These are phyloP conservation scores for Mycena amicta DNA, from an alignment of 768 basidiomycete species.

Conservation along the genomic window DNA sequence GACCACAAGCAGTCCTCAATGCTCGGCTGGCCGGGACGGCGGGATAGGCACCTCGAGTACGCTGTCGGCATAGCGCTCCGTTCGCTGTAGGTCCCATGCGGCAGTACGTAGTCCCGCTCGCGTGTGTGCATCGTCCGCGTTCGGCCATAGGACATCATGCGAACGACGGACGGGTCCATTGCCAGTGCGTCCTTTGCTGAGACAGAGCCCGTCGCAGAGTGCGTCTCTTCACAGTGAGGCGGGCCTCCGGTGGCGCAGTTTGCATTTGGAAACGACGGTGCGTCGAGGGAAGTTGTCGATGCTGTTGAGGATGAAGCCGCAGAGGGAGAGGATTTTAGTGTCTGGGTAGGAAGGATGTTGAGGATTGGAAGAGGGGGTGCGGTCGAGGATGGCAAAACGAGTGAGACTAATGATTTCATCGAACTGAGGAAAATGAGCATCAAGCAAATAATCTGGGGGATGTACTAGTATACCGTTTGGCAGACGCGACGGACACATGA, in stretches of 20 bases:
- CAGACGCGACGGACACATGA: constrained; percentile 34
- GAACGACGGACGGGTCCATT: constrained; percentile 21
- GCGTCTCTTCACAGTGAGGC: constrained; percentile 33
- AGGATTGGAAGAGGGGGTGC: constrained; percentile 22
- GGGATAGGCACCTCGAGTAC: constrained; percentile 30
- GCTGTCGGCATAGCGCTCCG: constrained; percentile 24
- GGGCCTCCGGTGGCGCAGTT: constrained; percentile 21
- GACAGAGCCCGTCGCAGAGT: constrained; percentile 28
- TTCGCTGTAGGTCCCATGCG: constrained; percentile 27
- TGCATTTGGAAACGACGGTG: constrained; percentile 25
- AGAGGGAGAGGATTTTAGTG: constrained; percentile 30
- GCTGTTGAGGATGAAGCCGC: constrained; percentile 32
- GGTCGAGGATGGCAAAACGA: constrained; percentile 28
- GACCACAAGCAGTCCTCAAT: constrained; percentile 32
- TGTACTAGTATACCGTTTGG: constrained; percentile 29
- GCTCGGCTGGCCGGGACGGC: constrained; percentile 13
- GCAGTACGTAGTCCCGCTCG: constrained; percentile 26
- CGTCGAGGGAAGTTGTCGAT: constrained; percentile 28
- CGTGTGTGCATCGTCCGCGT: constrained; percentile 30
- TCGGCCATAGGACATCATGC: constrained; percentile 27
- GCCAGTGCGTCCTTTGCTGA: constrained; percentile 28
- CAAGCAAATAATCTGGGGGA: background rate
- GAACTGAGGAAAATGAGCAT: constrained; percentile 19
- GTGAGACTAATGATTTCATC: constrained; percentile 34
- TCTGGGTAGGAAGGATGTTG: constrained; percentile 21